Evolutionary conservation across 2,329 filamentous ascomycete species (phyloP), one percentile per base, ranked within the genome.

Genomic region (Fusarium vanettenii): DNA sequence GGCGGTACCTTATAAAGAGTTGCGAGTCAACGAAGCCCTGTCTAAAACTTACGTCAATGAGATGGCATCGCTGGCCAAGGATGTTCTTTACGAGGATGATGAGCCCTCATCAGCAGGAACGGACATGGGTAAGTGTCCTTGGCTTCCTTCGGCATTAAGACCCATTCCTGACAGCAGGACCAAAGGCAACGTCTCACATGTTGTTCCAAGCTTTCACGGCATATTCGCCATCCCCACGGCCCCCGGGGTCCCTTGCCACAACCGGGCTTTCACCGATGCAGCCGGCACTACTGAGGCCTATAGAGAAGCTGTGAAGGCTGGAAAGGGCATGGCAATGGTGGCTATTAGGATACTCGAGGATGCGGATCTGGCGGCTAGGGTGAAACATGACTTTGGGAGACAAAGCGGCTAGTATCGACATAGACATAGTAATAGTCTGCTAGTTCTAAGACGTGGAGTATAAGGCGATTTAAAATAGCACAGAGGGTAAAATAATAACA

Each of bases 121-220:
- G 10, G 43, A 48, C 14, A 48, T 48, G 43, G 43, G 43, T 48
- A 16, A 18, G 43, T 18, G 8, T 25, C 22, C 7, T 14, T 48
- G 5, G 8, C 4, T 22, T 48, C 14, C 43, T 4, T 8, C 2
- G 6, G 1, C 2, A 25, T 25, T 8, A 16, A 6, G 0, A 8
- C 0, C 3, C 2, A 14, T 48, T 8, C 5, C 43, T 48, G 43
- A 48, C 14, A 48, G 8, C 14, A 16, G 3, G 22, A 48, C 5
- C 9, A 9, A 48, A 48, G 43, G 43, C 14, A 48, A 48, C 43
- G 22, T 48, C 8, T 48, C 43, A 10, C 43, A 48, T 14, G 43
- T 48, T 25, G 43, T 48, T 1, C 43, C 43, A 25, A 48, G 43
- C 22, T 48, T 48, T 16, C 43, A 48, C 22, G 43, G 43, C 22